Evolutionary conservation across 2,329 filamentous ascomycete species (phyloP).

Genomic region (Colletotrichum euphorbiae): DNA sequence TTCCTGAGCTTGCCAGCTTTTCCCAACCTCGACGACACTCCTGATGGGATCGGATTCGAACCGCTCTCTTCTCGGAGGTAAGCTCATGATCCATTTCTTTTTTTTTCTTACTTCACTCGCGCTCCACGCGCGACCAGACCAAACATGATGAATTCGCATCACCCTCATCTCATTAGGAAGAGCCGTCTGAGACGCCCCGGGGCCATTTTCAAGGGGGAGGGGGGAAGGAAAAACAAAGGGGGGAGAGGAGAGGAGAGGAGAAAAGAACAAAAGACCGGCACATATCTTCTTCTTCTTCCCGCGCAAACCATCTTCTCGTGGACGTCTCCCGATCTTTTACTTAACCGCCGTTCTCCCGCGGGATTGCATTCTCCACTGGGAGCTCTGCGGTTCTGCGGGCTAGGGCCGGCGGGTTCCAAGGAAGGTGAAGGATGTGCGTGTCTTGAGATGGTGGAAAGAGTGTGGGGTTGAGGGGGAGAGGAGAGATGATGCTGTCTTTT

Average conservation of each 20-base stretch:
- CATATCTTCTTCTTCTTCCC: too few relatives aligned
- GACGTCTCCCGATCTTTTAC: not conserved
- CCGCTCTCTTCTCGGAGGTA: not conserved
- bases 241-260: too few relatives aligned
- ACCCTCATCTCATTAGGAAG: constrained; percentile 57
- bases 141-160: constrained; percentile 56
- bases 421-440: not conserved
- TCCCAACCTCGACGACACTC: not conserved
- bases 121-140: constrained; percentile 1
- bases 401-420: constrained; percentile 4
- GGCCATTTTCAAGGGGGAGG: constrained; percentile 1
- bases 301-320: too few relatives aligned
- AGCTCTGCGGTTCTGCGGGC: constrained; percentile 2
- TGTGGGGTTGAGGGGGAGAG: too few relatives aligned
- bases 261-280: too few relatives aligned
- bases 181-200: constrained; percentile 58
- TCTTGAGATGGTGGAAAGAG: too few relatives aligned
- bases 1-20: not conserved
- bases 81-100: not conserved
- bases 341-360: not conserved
- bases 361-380: constrained; percentile 23
- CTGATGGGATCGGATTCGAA: not conserved
- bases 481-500: not conserved
- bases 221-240: not conserved
- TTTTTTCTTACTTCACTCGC: not conserved